Conservation (phyloP, 441 rosid genomes). For the Erodium trifolium region DNA sequence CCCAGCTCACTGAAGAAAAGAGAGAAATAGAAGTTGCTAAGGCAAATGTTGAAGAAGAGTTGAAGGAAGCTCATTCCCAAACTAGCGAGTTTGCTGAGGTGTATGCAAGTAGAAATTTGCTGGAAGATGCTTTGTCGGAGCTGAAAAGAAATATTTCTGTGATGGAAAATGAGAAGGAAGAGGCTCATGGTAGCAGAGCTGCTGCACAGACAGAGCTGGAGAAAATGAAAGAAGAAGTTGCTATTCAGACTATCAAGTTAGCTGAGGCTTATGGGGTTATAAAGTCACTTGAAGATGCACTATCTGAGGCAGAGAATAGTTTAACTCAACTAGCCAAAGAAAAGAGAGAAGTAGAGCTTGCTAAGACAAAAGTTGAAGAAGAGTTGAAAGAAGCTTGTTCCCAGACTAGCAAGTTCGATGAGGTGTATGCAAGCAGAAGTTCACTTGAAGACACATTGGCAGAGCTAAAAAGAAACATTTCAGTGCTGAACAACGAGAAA, state of each 20-base stretch:
- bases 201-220: slow-evolving; percentile 45
- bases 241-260: slow-evolving; percentile 41
- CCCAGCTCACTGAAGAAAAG: slow-evolving; percentile 18
- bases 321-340: slow-evolving; percentile 15
- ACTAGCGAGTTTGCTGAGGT: slow-evolving; percentile 47
- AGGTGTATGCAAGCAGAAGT: slow-evolving; percentile 40
- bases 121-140: slow-evolving; percentile 55
- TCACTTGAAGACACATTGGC: slow-evolving; percentile 64
- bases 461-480: slow-evolving; percentile 47
- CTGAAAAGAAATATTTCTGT: slow-evolving; percentile 50
- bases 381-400: slow-evolving; percentile 51
- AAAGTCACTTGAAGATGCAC: slow-evolving; percentile 49
- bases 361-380: slow-evolving; percentile 35
- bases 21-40: slow-evolving; percentile 18
- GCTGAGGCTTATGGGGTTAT: slow-evolving; percentile 48
- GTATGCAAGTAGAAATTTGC: slow-evolving; percentile 37
- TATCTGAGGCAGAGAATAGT: slow-evolving; percentile 26
- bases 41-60: slow-evolving; percentile 42
- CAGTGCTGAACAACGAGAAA: slow-evolving; percentile 46
- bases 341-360: slow-evolving; percentile 19
- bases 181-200: slow-evolving; percentile 44
- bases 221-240: slow-evolving; percentile 42
- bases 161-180: slow-evolving; percentile 58
- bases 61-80: slow-evolving; percentile 48
- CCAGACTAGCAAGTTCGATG: slow-evolving; percentile 43